Base-by-base conservation (phyloP, 768 basidiomycete species). In the Leccinum olivaceopallidum region DNA sequence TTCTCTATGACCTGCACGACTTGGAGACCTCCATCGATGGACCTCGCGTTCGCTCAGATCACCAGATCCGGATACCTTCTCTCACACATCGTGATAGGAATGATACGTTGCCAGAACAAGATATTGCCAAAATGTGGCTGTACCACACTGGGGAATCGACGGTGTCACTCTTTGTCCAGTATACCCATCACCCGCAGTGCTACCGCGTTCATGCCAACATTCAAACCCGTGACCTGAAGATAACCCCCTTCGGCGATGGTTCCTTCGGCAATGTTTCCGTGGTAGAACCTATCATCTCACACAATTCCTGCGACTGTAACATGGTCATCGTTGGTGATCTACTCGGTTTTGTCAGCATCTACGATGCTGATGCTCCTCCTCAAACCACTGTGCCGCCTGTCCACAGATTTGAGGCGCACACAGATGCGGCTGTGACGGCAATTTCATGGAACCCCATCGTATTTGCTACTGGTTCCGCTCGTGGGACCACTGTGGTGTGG, bases 281-380 rank as follows among this genome's bases (percentile, higher is more conserved):
- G 37, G 30, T 90, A 9, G 70, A 73, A 13, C 83, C 86, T 3
- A 64, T 75, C 16, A 79, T 79, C 53, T 85, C 87, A 63, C 4
- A 53, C 1, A 20, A 47, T 18, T 71, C 79, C 22, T 48, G 61
- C n/a, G 77, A 82, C 55, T 65, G 69, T 12, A 82, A 78, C 66
- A 83, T 90, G 68, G 71, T 92, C 34, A 65, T 92, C 9, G 77
- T 75, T 2, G 91, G 92, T 2, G 88, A 92, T 68, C 73, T 77
- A 24, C 76, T 89, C 26, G 91, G 91, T 2, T 84, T 78, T 47
- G 72, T 92, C 49, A 83, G 79, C 58, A 73, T 90, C 5, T 91
- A 87, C 66, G 78, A 83, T 37, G 88, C 83, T 81, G 56, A 69
- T 6, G 18, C 42, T 42, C 53, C 50, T 47, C 61, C 69, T 26